Conservation (phyloP, 176 grass and related monocot species). For the Panicum miliaceum region DNA sequence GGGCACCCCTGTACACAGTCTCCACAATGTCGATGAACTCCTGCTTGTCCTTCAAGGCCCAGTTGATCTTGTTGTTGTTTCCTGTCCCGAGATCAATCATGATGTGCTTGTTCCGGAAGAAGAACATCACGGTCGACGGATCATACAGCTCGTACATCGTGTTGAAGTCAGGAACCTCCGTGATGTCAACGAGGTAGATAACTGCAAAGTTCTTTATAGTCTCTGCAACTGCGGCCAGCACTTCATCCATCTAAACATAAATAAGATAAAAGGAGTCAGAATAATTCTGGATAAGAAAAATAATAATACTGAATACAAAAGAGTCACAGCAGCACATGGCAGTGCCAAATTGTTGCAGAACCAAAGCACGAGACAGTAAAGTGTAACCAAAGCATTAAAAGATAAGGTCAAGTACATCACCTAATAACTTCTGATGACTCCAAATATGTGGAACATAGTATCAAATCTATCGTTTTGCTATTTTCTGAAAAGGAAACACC, state of each 20-base stretch:
- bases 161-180: conserved; percentile 83
- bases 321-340: background rate
- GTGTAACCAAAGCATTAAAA: background rate
- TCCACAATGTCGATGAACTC: conserved; percentile 93
- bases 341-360: conserved; percentile 1
- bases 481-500: background rate
- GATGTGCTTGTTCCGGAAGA: conserved; percentile 96
- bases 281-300: background rate
- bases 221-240: conserved; percentile 70
- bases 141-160: conserved; percentile 96
- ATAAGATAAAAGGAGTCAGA: conserved; percentile 2
- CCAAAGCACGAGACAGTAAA: background rate
- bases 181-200: conserved; percentile 89
- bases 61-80: conserved; percentile 98
- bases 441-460: background rate
- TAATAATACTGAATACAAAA: background rate
- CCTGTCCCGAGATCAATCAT: conserved; percentile 96
- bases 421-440: background rate
- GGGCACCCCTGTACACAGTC: conserved; percentile 86
- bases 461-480: background rate
- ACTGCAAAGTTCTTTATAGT: conserved; percentile 94
- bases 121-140: conserved; percentile 90
- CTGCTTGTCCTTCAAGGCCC: conserved; percentile 96
- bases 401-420: background rate
- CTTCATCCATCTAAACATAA: conserved; percentile 90